Percentiles rank a stretch among this genome's conserved stretches.
These are phyloP conservation scores for Coemansia sp. DNA, from an alignment of 192 early-diverging fungal species.

Conservation along the genomic window DNA sequence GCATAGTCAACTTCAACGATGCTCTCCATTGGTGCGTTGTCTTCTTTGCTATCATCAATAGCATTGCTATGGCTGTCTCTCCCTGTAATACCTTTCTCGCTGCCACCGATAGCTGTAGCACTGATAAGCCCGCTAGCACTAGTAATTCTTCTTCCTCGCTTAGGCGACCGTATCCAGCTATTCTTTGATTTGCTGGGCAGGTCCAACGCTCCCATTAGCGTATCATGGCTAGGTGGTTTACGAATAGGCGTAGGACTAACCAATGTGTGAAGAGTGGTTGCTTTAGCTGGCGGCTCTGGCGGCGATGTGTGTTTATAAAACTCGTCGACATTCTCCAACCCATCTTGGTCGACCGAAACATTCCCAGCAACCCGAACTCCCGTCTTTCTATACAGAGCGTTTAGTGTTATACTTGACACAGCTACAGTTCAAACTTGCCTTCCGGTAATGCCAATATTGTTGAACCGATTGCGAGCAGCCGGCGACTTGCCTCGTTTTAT, in stretches of 20 bases:
- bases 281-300: background rate
- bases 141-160: conserved; percentile 25
- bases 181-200: conserved; percentile 14
- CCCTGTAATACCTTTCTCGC: too few relatives aligned
- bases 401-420: background rate
- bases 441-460: conserved; percentile 11
- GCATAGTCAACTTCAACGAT: too few relatives aligned
- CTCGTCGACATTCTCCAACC: conserved; percentile 47
- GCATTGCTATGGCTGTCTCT: too few relatives aligned
- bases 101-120: conserved; percentile 13
- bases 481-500: conserved; percentile 8
- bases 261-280: conserved; percentile 28
- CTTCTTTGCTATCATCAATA: background rate
- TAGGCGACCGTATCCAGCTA: conserved; percentile 34
- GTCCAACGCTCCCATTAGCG: conserved; percentile 36
- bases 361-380: conserved; percentile 39
- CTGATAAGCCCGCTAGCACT: conserved; percentile 28
- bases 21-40: background rate
- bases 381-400: conserved; percentile 28
- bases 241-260: conserved; percentile 43
- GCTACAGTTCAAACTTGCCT: background rate
- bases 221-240: conserved; percentile 20
- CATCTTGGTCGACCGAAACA: conserved; percentile 39
- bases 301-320: conserved; percentile 48
- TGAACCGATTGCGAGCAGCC: conserved; percentile 4